These are phyloP conservation scores for Pleurotus ostreatus DNA, from an alignment of 768 basidiomycete genomes.

Conservation along the genomic window DNA sequence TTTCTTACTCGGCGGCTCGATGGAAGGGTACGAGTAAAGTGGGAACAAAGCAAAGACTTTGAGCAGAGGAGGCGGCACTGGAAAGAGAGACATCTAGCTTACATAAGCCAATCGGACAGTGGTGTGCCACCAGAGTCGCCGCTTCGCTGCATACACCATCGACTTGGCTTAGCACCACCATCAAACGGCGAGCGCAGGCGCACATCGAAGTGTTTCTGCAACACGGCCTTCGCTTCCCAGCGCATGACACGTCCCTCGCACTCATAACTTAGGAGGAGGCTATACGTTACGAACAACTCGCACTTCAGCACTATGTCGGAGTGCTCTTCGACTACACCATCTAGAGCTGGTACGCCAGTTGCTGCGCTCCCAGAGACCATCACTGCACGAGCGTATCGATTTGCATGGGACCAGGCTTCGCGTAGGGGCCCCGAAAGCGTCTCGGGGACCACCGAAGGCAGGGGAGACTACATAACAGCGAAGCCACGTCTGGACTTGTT, in stretches of 20 bases:
- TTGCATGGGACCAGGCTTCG: slow-evolving; percentile 67
- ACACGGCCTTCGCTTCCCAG: neutral
- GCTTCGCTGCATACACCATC: too few species aligned
- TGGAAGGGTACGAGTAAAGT: slow-evolving; percentile 46
- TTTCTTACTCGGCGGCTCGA: slow-evolving; percentile 23
- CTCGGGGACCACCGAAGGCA: slow-evolving; percentile 66
- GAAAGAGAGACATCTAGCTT: slow-evolving; percentile 11
- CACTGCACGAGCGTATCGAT: slow-evolving; percentile 61
- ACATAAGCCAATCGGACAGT: neutral
- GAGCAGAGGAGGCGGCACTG: slow-evolving; percentile 36
- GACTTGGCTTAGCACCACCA: too few species aligned
- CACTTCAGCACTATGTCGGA: slow-evolving; percentile 34
- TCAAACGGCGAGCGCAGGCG: too few species aligned
- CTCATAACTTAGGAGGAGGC: neutral
- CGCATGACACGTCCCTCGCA: neutral
- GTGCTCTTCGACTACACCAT: slow-evolving; percentile 42
- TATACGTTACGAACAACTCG: neutral
- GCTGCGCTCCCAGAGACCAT: slow-evolving; percentile 35
- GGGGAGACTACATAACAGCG: slow-evolving; percentile 58
- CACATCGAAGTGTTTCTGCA: too few species aligned
- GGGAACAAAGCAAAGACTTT: slow-evolving; percentile 60
- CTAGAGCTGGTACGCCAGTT: slow-evolving; percentile 55
- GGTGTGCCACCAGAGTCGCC: neutral
- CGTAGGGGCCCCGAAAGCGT: slow-evolving; percentile 68
- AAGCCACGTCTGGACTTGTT: slow-evolving; percentile 45